Evolutionary conservation across 805 yeast genomes (phyloP), one percentile per base, ranked within the genome.

Genomic region (Candida takata): DNA sequence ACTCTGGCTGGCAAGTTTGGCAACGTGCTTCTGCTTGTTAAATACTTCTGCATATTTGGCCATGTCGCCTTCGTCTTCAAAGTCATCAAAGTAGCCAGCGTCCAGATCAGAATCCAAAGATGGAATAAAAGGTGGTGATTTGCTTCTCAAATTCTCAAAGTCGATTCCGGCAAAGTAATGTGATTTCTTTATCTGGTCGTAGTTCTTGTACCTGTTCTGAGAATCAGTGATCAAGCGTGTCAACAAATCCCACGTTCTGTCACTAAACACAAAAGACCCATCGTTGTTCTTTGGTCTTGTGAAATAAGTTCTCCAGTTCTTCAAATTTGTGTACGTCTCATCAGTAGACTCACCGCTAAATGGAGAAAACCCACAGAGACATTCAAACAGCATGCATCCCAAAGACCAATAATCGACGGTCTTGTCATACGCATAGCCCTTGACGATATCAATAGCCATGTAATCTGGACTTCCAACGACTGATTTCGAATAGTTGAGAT

Each of bases 381-480:
- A 84, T 62, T 92, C 99, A 57, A 90, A 92, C 27, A 92, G 67
- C 80, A 92, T 92, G 62, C 98, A 92, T 5, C 98, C 99, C 40
- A 92, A 67, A 1, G 97, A 88, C 99, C 99, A 92, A 59, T 92
- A 92, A 65, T 92, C 99, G 39, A 94, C 95, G 12, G 98, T 90
- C 57, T 81, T 88, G 56, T 92, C 96, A 59, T 92, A 92, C 40
- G 79, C 77, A 54, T 82, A 83, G 7, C 98, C 98, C 31, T 49
- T 54, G 36, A 92, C 72, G 10, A 92, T 97, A 60, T 92, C 99
- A 34, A 92, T 69, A 2, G 99, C 98, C 99, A 92, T 92, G 57
- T 92, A 92, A 60, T 92, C 99, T 2, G 99, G 99, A 5, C 95
- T 84, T 1, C 99, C 99, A 12, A 92, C 99, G 48, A 90, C 85